phyloP scores from a whole-genome alignment of 768 basidiomycete genomes.

The Crassisporium funariophilum region DNA sequence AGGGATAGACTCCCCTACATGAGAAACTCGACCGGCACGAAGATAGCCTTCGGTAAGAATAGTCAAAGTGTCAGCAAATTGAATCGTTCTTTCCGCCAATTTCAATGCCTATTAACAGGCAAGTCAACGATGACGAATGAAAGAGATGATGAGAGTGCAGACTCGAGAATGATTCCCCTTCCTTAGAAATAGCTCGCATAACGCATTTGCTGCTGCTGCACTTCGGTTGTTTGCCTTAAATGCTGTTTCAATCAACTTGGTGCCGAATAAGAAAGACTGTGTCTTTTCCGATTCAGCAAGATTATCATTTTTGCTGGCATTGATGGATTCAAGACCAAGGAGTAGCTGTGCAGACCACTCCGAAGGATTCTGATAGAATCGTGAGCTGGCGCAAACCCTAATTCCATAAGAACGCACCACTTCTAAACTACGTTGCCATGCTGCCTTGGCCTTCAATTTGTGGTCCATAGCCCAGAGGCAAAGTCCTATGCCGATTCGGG shows the following conservation, averaged over 20 bases:
- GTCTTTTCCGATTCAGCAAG: constrained; percentile 64
- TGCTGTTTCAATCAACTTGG: constrained; percentile 71
- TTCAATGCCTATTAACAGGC: constrained; percentile 68
- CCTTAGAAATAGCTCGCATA: constrained; percentile 77
- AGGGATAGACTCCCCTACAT: constrained; percentile 63
- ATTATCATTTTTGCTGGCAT: constrained; percentile 76
- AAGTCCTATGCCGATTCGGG: constrained; percentile 92
- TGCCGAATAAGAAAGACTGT: constrained; percentile 62
- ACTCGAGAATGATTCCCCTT: constrained; percentile 69
- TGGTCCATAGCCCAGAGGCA: constrained; percentile 92
- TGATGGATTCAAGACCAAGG: constrained; percentile 84
- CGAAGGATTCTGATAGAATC: constrained; percentile 59
- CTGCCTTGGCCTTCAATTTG: constrained; percentile 76
- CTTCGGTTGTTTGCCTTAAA: constrained; percentile 81
- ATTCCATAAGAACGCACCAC: constrained; percentile 54
- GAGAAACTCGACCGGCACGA: constrained; percentile 78
- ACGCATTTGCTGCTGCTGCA: constrained; percentile 80
- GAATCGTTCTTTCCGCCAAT: constrained; percentile 90
- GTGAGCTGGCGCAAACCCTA: constrained; percentile 5
- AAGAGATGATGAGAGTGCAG: constrained; percentile 15
- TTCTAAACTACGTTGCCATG: constrained; percentile 89
- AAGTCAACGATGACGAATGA: background rate
- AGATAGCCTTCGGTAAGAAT: constrained; percentile 87
- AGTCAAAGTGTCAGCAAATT: constrained; percentile 88
- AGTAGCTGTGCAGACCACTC: constrained; percentile 82